Evolutionary conservation across 1,139 yeast species (phyloP).

Genomic region (Geotrichum reessii): DNA sequence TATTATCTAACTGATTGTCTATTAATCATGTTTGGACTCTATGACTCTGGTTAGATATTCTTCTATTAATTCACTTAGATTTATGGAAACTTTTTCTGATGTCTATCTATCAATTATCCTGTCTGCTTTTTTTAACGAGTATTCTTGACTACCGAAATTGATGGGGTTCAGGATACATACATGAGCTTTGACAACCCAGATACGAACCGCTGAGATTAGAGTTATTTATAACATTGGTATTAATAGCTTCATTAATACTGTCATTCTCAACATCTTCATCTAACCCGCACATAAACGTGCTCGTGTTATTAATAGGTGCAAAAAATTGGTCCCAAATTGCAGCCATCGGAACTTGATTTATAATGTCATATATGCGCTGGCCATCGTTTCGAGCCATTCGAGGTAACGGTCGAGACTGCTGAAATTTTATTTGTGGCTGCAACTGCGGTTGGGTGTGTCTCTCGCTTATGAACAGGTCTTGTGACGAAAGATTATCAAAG

Average conservation of each 20-base stretch:
- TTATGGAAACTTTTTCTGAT: too few relatives aligned
- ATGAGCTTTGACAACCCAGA: neutral
- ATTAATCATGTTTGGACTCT: too few relatives aligned
- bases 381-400: conserved; percentile 45
- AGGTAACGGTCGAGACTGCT: too few relatives aligned
- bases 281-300: too few relatives aligned
- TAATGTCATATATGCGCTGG: conserved; percentile 52
- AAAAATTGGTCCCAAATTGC: conserved; percentile 76
- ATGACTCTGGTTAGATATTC: too few relatives aligned
- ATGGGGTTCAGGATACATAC: neutral
- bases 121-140: neutral
- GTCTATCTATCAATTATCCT: neutral
- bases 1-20: too few relatives aligned
- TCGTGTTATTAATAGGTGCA: conserved; percentile 11
- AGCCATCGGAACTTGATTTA: conserved; percentile 61
- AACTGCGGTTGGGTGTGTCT: neutral
- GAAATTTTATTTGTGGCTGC: neutral
- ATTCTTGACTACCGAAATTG: neutral
- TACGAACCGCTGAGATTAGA: neutral
- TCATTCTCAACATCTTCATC: too few relatives aligned
- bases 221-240: too few relatives aligned
- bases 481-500: neutral
- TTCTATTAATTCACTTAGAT: too few relatives aligned
- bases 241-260: too few relatives aligned
- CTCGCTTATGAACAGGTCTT: neutral